phyloP scores from a whole-genome alignment of 495 filamentous ascomycete genomes.

The Penicillium psychrofluorescens region DNA sequence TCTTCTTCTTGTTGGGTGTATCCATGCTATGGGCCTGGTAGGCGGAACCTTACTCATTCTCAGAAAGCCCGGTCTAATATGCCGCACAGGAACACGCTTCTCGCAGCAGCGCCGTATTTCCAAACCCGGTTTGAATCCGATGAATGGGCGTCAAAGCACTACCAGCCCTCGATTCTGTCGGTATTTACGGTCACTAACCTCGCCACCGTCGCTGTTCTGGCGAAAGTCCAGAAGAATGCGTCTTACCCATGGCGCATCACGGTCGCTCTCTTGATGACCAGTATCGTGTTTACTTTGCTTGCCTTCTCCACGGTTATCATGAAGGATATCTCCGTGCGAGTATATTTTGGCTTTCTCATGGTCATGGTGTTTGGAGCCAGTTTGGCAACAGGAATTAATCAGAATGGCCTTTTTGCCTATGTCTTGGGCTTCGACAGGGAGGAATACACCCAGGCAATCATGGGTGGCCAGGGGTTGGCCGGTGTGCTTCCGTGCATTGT shows the following conservation, averaged over 20 bases:
- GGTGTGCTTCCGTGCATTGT: conserved; percentile 86
- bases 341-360: conserved; percentile 78
- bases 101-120: conserved; percentile 92
- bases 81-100: conserved; percentile 85
- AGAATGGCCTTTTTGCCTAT: conserved; percentile 93
- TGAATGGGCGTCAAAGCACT: conserved; percentile 66
- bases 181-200: conserved; percentile 80
- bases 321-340: conserved; percentile 46
- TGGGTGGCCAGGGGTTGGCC: conserved; percentile 89
- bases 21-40: conserved; percentile 98
- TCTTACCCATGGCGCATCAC: conserved; percentile 81
- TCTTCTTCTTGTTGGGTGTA: conserved; percentile 82
- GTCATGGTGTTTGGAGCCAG: conserved; percentile 73
- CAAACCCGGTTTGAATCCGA: conserved; percentile 67
- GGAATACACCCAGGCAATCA: conserved; percentile 91
- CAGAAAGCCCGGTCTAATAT: not conserved
- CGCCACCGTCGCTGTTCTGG: conserved; percentile 60
- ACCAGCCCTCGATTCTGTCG: conserved; percentile 83
- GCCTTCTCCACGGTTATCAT: conserved; percentile 70
- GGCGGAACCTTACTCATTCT: conserved; percentile 14
- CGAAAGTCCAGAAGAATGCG: conserved; percentile 68
- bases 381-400: conserved; percentile 73
- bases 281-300: conserved; percentile 62
- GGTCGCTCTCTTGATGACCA: conserved; percentile 64
- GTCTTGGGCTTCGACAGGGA: conserved; percentile 74